Evolutionary conservation across 164 flowering plant genomes (phyloP).

Genomic region (Tetracentron sinense): DNA sequence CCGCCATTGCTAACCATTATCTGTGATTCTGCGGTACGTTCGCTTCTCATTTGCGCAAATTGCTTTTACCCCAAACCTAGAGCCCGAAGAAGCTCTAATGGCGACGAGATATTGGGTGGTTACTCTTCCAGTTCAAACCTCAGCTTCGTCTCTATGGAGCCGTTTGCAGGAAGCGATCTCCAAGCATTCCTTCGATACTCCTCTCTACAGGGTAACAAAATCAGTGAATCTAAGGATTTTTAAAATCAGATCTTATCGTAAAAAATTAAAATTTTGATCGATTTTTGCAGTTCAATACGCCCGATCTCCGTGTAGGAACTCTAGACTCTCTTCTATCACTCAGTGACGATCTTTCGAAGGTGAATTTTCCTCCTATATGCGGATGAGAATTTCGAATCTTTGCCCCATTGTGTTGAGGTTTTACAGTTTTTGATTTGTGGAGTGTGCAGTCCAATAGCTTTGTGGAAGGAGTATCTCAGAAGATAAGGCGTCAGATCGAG

Average conservation of each 20-base stretch:
- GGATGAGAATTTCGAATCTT: not conserved
- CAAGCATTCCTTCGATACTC: slow-evolving; percentile 85
- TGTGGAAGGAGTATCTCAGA: slow-evolving; percentile 81
- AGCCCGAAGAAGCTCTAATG: slow-evolving; percentile 30
- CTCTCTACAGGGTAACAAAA: slow-evolving; percentile 65
- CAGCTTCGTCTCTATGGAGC: slow-evolving; percentile 69
- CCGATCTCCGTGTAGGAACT: slow-evolving; percentile 94
- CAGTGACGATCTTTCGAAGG: slow-evolving; percentile 93
- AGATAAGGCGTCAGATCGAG: slow-evolving; percentile 93
- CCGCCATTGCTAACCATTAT: too few relatives aligned
- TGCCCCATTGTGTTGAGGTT: not conserved
- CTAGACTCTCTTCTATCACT: slow-evolving; percentile 87
- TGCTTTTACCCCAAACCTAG: not conserved
- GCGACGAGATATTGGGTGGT: slow-evolving; percentile 83
- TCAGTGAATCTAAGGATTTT: not conserved
- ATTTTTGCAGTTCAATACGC: slow-evolving; percentile 68
- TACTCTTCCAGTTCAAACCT: slow-evolving; percentile 72
- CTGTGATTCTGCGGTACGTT: too few relatives aligned
- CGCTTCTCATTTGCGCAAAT: too few relatives aligned
- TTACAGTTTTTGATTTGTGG: slow-evolving; percentile 8
- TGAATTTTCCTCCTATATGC: slow-evolving; percentile 9
- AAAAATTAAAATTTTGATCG: not conserved
- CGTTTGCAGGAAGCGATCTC: slow-evolving; percentile 84
- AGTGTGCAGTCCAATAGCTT: slow-evolving; percentile 71
- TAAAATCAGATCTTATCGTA: slow-evolving; percentile 1